A percentile compares a stretch with the other conserved stretches of the same genome.
Conservation (phyloP, 2,329 filamentous ascomycete species). For the Rhytidhysteron rufulum region DNA sequence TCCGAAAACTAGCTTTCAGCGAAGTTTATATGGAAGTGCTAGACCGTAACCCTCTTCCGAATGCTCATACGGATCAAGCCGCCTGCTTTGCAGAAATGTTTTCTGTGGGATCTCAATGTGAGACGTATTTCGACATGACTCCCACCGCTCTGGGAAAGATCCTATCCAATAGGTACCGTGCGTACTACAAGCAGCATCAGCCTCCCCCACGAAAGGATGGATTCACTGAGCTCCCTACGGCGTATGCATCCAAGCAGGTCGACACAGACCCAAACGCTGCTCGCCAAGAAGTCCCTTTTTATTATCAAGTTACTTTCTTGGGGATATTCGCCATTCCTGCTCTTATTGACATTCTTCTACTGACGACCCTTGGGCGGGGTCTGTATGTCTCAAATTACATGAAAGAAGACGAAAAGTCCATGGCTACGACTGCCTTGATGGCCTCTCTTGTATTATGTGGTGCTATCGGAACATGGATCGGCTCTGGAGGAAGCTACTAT, state of each 20-base stretch:
- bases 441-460: slow-evolving; percentile 57
- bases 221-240: slow-evolving; percentile 45
- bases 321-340: slow-evolving; percentile 62
- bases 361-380: slow-evolving; percentile 58
- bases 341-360: slow-evolving; percentile 57
- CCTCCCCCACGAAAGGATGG: slow-evolving; percentile 51
- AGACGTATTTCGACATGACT: slow-evolving; percentile 57
- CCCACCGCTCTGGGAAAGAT: slow-evolving; percentile 34
- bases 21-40: slow-evolving; percentile 62
- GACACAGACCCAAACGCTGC: slow-evolving; percentile 48
- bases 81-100: slow-evolving; percentile 62
- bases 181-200: slow-evolving; percentile 41
- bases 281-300: slow-evolving; percentile 41
- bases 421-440: slow-evolving; percentile 56
- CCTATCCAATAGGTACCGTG: slow-evolving; percentile 36
- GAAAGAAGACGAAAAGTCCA: slow-evolving; percentile 45
- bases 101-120: slow-evolving; percentile 60
- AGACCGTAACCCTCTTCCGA: slow-evolving; percentile 59
- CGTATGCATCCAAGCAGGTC: slow-evolving; percentile 51
- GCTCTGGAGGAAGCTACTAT: slow-evolving; percentile 61
- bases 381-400: slow-evolving; percentile 59
- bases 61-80: slow-evolving; percentile 59
- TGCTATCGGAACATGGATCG: slow-evolving; percentile 61
- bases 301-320: slow-evolving; percentile 54
- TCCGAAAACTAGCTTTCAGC: slow-evolving; percentile 55